These are phyloP conservation scores for Agrocybe chaxingu DNA, from an alignment of 768 basidiomycete genomes.

Conservation along the genomic window DNA sequence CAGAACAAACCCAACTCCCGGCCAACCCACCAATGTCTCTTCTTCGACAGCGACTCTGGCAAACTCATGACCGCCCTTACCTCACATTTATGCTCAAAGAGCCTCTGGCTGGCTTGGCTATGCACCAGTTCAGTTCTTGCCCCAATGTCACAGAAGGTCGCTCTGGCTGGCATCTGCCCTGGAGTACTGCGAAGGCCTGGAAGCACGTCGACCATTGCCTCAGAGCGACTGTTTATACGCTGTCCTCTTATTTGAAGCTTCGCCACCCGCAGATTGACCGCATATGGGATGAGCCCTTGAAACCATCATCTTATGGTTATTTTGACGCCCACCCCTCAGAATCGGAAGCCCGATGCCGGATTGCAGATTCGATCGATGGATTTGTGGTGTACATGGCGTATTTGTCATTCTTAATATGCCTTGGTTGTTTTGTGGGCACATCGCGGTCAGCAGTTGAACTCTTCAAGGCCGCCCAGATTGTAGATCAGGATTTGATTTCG, in stretches of 20 bases:
- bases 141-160: not conserved
- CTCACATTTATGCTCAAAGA: not conserved
- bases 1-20: too few species aligned
- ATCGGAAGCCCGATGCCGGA: not conserved
- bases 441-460: too few species aligned
- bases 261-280: not conserved
- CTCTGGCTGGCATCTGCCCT: slow-evolving; percentile 6
- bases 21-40: too few species aligned
- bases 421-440: not conserved
- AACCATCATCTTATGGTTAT: slow-evolving; percentile 6
- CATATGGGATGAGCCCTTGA: not conserved
- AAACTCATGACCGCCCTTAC: not conserved
- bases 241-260: not conserved
- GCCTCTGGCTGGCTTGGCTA: not conserved
- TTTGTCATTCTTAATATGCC: slow-evolving; percentile 8
- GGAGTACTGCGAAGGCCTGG: slow-evolving; percentile 5
- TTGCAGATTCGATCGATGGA: slow-evolving; percentile 1
- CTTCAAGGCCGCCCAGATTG: too few species aligned
- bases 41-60: not conserved
- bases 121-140: not conserved
- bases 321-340: slow-evolving; percentile 3
- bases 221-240: not conserved
- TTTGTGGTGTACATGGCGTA: slow-evolving; percentile 7
- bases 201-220: slow-evolving; percentile 5
- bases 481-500: too few species aligned